A percentile compares a stretch with the other conserved stretches of the same genome.
phyloP scores from a whole-genome alignment of 2,329 filamentous ascomycete species.

The Talaromyces amestolkiae region DNA sequence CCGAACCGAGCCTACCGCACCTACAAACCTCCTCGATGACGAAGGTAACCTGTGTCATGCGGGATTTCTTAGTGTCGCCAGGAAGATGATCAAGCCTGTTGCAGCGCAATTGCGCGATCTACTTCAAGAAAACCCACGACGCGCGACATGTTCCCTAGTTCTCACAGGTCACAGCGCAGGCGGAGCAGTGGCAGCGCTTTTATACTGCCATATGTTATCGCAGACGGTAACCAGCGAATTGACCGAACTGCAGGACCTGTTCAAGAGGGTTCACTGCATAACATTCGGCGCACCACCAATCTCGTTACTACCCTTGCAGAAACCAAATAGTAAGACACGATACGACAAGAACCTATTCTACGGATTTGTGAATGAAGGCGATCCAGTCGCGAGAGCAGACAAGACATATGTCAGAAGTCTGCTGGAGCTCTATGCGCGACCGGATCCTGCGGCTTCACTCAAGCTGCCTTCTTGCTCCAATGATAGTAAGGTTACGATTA shows the following conservation, averaged over 20 bases:
- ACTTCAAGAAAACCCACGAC: conserved; percentile 67
- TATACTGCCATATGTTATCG: conserved; percentile 72
- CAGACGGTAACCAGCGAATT: conserved; percentile 63
- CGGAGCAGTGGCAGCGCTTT: conserved; percentile 74
- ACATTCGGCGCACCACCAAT: conserved; percentile 83
- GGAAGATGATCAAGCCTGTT: conserved; percentile 71
- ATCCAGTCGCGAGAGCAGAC: conserved; percentile 75
- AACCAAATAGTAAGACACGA: conserved; percentile 48
- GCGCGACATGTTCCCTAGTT: conserved; percentile 66
- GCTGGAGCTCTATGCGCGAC: conserved; percentile 66
- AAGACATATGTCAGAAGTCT: conserved; percentile 71
- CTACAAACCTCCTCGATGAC: conserved; percentile 73
- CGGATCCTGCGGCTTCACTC: conserved; percentile 31
- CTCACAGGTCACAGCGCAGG: conserved; percentile 86
- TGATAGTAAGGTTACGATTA: not conserved
- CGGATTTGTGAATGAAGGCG: conserved; percentile 80
- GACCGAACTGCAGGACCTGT: conserved; percentile 64
- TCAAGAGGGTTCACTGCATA: conserved; percentile 78
- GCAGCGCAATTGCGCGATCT: conserved; percentile 67
- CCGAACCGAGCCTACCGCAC: conserved; percentile 64
- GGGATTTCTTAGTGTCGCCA: conserved; percentile 73
- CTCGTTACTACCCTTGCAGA: conserved; percentile 65
- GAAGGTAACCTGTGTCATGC: conserved; percentile 73
- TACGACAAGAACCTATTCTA: conserved; percentile 70
- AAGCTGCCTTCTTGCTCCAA: conserved; percentile 6